Percentiles rank a stretch among this genome's conserved stretches.
Evolutionary conservation across 1,139 yeast species (phyloP).

Genomic region (Geotrichum aggregatum): DNA sequence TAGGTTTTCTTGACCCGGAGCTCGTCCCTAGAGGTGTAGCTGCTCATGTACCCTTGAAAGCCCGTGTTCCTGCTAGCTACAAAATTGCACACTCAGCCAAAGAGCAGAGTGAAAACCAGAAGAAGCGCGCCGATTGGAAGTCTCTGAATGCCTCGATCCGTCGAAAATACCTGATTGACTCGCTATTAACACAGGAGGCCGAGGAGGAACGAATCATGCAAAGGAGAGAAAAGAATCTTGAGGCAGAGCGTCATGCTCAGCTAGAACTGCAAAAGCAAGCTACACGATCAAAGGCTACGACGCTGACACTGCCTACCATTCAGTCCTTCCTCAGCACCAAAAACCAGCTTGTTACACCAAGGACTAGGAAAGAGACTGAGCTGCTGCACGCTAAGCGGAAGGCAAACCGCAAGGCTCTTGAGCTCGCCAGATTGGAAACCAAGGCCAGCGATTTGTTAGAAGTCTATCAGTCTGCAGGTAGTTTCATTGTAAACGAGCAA

Average conservation of each 20-base stretch:
- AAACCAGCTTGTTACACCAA: slow-evolving; percentile 54
- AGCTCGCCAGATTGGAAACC: slow-evolving; percentile 44
- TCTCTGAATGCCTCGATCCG: slow-evolving; percentile 63
- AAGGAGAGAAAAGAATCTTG: slow-evolving; percentile 29
- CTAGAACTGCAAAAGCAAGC: slow-evolving; percentile 29
- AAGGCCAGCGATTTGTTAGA: slow-evolving; percentile 58
- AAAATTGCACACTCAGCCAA: slow-evolving; percentile 53
- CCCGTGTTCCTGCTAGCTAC: slow-evolving; percentile 52
- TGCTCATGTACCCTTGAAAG: slow-evolving; percentile 54
- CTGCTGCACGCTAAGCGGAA: slow-evolving; percentile 50
- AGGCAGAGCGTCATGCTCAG: slow-evolving; percentile 37
- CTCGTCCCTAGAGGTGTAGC: slow-evolving; percentile 65
- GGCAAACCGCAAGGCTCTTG: slow-evolving; percentile 48
- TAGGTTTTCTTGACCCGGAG: slow-evolving; percentile 73
- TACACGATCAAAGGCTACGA: slow-evolving; percentile 47
- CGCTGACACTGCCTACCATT: slow-evolving; percentile 74
- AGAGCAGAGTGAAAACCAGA: slow-evolving; percentile 36
- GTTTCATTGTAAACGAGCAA: slow-evolving; percentile 62
- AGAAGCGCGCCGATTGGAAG: slow-evolving; percentile 48
- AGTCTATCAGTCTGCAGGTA: slow-evolving; percentile 65
- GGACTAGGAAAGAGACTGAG: slow-evolving; percentile 64
- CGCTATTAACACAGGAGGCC: slow-evolving; percentile 59
- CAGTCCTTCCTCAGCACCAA: slow-evolving; percentile 46
- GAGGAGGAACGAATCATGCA: slow-evolving; percentile 42
- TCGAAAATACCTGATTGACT: slow-evolving; percentile 63